Evolutionary conservation across 139 green algal species (phyloP), one percentile per base, ranked within the genome.

Genomic region (Closterium sp.): DNA sequence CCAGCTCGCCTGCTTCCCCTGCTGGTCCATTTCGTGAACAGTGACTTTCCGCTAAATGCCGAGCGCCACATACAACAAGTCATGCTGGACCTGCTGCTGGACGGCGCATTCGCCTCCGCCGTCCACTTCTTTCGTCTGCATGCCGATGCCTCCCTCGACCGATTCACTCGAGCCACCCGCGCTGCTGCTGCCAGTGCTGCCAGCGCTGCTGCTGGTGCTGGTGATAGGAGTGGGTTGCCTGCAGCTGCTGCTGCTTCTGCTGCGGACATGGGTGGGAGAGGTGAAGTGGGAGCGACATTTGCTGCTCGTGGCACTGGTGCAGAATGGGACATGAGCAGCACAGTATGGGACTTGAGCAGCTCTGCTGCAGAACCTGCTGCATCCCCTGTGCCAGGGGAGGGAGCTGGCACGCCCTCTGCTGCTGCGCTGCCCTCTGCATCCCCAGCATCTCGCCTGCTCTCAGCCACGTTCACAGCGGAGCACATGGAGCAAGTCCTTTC

Each of bases 51-150:
- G 5, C 34, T 91, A 62, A 90, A 90, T 7, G 89, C 89, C 27
- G 89, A 91, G 34, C 89, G 89, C 45, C 89, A 89, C 24, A 28
- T 91, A 31, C 70, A 31, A 31, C 30, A 91, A 34, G 89, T 91
- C 45, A 91, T 91, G 89, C 28, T 89, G 30, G 89, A 91, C 31
- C 70, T 91, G 10, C 70, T 91, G 24, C 45, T 91, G 30, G 89
- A 91, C 31, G 29, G 30, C 17, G 89, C 21, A 0, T 91, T 90
- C 88, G 38, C 88, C 42, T 30, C 27, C 88, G n/a, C 88, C 38
- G 88, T 90, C 38, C 28, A 79, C 42, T 90, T 86, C 88, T 90
- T 90, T 31, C 88, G 85, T 31, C 85, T 30, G n/a, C 85, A 87
- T 31, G 28, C 28, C n/a, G 85, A 30, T 31, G 85, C 85, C n/a